phyloP scores from a whole-genome alignment of 345 rosid species.

The Arabidopsis suecica region DNA sequence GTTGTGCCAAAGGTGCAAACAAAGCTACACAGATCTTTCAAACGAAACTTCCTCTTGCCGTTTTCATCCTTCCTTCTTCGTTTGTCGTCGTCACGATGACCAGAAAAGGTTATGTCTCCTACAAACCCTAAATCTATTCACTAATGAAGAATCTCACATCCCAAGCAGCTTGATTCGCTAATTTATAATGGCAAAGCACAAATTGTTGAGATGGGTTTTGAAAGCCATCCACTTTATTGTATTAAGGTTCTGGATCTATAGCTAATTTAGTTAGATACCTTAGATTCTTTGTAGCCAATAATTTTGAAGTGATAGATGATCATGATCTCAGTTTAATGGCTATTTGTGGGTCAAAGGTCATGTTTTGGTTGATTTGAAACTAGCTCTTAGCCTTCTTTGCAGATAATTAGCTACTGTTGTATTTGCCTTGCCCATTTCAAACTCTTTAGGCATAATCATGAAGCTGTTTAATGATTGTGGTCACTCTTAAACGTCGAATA shows the following conservation, averaged over 20 bases:
- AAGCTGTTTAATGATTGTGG: not conserved
- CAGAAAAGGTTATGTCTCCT: slow-evolving; percentile 67
- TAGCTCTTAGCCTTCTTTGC: not conserved
- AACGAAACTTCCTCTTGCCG: slow-evolving; percentile 75
- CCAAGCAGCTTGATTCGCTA: not conserved
- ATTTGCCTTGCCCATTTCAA: not conserved
- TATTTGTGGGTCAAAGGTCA: not conserved
- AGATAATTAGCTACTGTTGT: not conserved
- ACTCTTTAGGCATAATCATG: not conserved
- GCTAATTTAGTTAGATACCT: not conserved
- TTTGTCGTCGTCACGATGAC: slow-evolving; percentile 97
- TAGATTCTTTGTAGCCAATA: not conserved
- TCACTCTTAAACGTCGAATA: not conserved
- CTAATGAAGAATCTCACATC: too few relatives aligned
- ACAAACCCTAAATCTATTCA: not conserved
- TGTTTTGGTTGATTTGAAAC: slow-evolving; percentile 8
- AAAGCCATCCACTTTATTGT: not conserved
- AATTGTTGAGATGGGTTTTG: not conserved
- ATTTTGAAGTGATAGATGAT: not conserved
- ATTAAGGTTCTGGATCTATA: not conserved
- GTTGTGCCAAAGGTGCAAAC: slow-evolving; percentile 75
- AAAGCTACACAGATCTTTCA: slow-evolving; percentile 55
- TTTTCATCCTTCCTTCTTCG: slow-evolving; percentile 87
- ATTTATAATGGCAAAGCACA: not conserved
- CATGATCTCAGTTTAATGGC: not conserved